A percentile compares a stretch with the other conserved stretches of the same genome.
phyloP scores from a whole-genome alignment of 1,284 basidiomycete genomes.

The Moesziomyces globuligerus region DNA sequence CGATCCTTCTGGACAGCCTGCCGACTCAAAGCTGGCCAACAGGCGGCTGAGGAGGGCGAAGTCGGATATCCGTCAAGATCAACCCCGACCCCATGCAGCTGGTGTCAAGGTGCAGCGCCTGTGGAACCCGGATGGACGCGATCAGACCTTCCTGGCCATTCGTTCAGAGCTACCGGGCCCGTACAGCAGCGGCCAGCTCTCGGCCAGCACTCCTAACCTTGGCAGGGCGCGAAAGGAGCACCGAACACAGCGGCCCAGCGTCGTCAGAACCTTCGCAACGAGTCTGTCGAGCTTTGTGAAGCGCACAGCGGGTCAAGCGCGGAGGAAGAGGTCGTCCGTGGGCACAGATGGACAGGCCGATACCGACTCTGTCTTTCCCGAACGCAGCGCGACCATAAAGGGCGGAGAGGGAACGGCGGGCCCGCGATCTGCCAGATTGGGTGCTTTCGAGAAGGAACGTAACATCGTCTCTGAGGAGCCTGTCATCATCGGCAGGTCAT shows the following conservation, averaged over 20 bases:
- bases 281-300: constrained; percentile 3
- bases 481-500: constrained; percentile 20
- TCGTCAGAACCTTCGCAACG: neutral
- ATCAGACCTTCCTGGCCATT: constrained; percentile 22
- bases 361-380: neutral
- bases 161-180: constrained; percentile 1
- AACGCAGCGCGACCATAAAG: neutral
- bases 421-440: too few species aligned
- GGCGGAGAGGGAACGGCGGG: neutral
- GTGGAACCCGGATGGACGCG: constrained; percentile 14
- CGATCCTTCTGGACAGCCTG: constrained; percentile 2
- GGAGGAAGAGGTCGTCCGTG: neutral
- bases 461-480: constrained; percentile 29
- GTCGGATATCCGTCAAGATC: neutral
- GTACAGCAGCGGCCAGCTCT: constrained; percentile 1
- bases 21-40: neutral
- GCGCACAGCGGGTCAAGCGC: too few species aligned
- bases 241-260: constrained; percentile 1
- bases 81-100: too few species aligned
- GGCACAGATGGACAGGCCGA: neutral
- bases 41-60: neutral
- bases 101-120: constrained; percentile 23
- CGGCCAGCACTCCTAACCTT: constrained; percentile 21
- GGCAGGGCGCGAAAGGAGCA: neutral
- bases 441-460: constrained; percentile 7